phyloP scores from a whole-genome alignment of 805 yeast species.

The Suhomyces faveliae region DNA sequence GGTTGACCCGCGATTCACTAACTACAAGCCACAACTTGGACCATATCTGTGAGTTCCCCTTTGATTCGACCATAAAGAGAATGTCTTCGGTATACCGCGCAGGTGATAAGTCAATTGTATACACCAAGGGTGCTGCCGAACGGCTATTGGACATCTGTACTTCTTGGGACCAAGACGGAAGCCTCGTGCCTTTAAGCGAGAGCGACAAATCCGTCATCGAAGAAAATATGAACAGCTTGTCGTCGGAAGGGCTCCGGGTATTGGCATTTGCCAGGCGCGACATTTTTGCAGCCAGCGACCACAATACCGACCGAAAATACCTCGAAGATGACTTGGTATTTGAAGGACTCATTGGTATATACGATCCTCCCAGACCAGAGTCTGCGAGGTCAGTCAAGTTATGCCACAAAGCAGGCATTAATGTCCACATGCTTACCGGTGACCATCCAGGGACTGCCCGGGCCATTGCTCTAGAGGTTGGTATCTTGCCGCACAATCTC shows the following conservation, averaged over 20 bases:
- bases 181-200: conserved; percentile 17
- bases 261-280: conserved; percentile 30
- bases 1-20: conserved; percentile 19
- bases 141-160: conserved; percentile 25
- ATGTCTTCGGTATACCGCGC: conserved; percentile 27
- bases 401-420: conserved; percentile 35
- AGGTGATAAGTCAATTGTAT: conserved; percentile 9
- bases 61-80: conserved; percentile 33
- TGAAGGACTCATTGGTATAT: conserved; percentile 32
- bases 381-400: conserved; percentile 25
- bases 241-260: conserved; percentile 31
- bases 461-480: conserved; percentile 38
- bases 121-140: conserved; percentile 37
- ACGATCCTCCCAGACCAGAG: conserved; percentile 37
- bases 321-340: conserved; percentile 26
- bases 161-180: conserved; percentile 17
- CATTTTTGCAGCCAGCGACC: conserved; percentile 13
- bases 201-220: conserved; percentile 21
- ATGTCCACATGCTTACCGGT: conserved; percentile 37
- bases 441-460: conserved; percentile 36
- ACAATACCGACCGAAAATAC: conserved; percentile 14
- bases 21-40: conserved; percentile 13
- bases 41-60: conserved; percentile 30
- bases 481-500: conserved; percentile 42
- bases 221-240: conserved; percentile 25